Evolutionary conservation across 1,139 yeast species (phyloP), one percentile per base, ranked within the genome.

Genomic region (Geotrichum citri-aurantii): DNA sequence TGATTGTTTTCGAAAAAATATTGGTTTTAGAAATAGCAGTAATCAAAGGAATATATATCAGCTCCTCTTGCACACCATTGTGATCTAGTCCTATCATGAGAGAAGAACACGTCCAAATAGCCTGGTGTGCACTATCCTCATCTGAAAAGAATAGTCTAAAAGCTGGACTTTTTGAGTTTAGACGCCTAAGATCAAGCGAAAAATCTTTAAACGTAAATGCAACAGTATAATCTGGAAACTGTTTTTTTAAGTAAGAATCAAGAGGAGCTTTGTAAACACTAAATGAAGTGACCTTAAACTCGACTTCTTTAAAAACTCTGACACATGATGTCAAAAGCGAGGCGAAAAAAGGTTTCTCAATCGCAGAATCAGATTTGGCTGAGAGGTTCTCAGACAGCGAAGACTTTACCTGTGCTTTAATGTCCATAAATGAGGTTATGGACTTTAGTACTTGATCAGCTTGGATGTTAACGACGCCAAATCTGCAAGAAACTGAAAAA

Each of bases 81-180:
- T 58, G 61, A 37, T 68, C 70, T 37, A 72, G 48, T 8, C 75
- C 77, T 49, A 74, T 63, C 21, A 71, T 69, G 44, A 73, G 58
- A 7, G 78, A 72, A n/a, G 74, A 70, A 11, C 73, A 64, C 10
- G 76, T 66, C 57, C 73, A 64, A 12, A 75, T 69, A 3, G 75
- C 74, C 63, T 76, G 79, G 61, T 76, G 79, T 6, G 79, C 78
- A 26, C 66, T 63, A 50, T 73, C 76, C 19, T 63, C 65, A 8
- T 67, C 68, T 1, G 67, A 64, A 61, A 74, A 76, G 47, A 70
- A 65, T 59, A 76, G 66, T 61, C 72, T 69, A 63, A 75, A 75
- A 2, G 77, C 77, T 8, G 78, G 76, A 51, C 71, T 70, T 48
- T 67, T 65, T 12, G 77, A 70, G 58, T 72, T 74, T 58, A 76